Percentiles rank a stretch among this genome's conserved stretches.
phyloP scores from a whole-genome alignment of 1,139 yeast species.

The Pichiaceae sp. region DNA sequence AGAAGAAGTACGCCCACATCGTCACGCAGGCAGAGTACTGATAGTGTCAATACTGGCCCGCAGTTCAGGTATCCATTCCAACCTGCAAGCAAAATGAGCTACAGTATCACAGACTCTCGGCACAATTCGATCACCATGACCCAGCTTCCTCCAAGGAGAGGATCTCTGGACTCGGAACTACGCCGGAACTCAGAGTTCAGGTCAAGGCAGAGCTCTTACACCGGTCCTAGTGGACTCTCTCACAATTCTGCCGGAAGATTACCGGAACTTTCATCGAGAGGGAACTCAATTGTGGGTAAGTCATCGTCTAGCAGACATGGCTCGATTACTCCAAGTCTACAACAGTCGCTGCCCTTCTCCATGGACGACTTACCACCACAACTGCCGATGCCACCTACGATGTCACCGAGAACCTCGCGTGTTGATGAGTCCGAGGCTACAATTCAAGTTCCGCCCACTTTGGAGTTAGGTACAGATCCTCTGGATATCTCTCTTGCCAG shows the following conservation, averaged over 20 bases:
- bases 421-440: too few species aligned
- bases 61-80: slow-evolving; percentile 62
- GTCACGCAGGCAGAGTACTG: not conserved
- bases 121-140: slow-evolving; percentile 1
- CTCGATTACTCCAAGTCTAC: not conserved
- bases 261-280: not conserved
- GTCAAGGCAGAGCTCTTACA: too few species aligned
- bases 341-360: not conserved
- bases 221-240: too few species aligned
- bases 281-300: not conserved
- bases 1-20: not conserved
- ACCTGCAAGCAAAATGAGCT: slow-evolving; percentile 23
- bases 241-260: not conserved
- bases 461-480: not conserved
- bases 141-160: slow-evolving; percentile 3
- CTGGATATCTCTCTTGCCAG: not conserved
- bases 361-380: slow-evolving; percentile 22
- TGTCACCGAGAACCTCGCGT: not conserved
- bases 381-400: slow-evolving; percentile 45
- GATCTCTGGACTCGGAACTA: not conserved
- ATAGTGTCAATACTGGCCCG: slow-evolving; percentile 12
- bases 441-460: too few species aligned
- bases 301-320: not conserved
- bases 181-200: not conserved
- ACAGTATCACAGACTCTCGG: slow-evolving; percentile 6